Percentiles rank a stretch among this genome's conserved stretches.
These are phyloP conservation scores for Aspergillus caelatus DNA, from an alignment of 2,329 filamentous ascomycete species.

Conservation along the genomic window DNA sequence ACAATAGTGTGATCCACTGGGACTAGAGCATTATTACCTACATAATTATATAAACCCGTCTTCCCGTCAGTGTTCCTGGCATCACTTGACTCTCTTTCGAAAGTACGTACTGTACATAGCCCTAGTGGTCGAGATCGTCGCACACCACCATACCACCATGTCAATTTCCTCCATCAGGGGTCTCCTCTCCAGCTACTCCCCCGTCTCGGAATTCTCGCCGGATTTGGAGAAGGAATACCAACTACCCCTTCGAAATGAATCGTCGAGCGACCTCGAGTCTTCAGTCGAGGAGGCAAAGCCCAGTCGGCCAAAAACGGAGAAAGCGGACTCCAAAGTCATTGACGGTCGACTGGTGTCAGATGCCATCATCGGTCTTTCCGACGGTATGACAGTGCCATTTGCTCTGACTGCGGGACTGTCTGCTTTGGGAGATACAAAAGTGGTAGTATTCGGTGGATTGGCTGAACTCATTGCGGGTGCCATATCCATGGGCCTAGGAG, in stretches of 20 bases:
- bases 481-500: conserved; percentile 77
- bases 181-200: conserved; percentile 34
- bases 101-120: neutral
- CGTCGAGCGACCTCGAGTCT: conserved; percentile 18
- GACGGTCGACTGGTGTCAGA: conserved; percentile 52
- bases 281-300: conserved; percentile 20
- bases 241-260: conserved; percentile 17
- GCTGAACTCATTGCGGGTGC: conserved; percentile 76
- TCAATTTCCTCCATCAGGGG: conserved; percentile 34
- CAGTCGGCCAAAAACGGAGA: conserved; percentile 19
- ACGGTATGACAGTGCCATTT: conserved; percentile 79
- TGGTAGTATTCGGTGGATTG: conserved; percentile 72
- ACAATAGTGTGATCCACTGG: neutral
- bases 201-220: conserved; percentile 19
- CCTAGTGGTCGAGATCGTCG: neutral
- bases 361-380: conserved; percentile 74
- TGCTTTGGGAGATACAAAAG: conserved; percentile 62
- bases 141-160: conserved; percentile 22
- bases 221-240: conserved; percentile 34
- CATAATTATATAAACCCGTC: neutral
- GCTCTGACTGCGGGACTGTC: conserved; percentile 73
- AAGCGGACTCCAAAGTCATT: conserved; percentile 32
- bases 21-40: neutral
- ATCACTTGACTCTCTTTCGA: neutral
- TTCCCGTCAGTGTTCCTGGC: neutral